phyloP scores from a whole-genome alignment of 2,329 filamentous ascomycete genomes.

The Paradendryphiella salina region DNA sequence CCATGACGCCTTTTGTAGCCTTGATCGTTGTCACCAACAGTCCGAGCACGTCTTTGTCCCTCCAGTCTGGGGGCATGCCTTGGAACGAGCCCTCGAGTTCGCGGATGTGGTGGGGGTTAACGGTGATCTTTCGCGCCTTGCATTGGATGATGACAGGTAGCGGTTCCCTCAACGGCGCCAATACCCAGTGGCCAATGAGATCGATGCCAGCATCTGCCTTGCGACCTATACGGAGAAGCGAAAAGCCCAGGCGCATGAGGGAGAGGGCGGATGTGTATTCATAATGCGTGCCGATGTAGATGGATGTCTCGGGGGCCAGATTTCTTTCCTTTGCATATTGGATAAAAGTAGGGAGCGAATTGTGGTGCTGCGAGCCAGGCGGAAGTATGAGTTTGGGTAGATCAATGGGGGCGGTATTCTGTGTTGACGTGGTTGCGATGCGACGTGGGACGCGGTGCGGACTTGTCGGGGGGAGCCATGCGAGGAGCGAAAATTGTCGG shows the following conservation, averaged over 20 bases:
- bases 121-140: constrained; percentile 60
- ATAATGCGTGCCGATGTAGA: constrained; percentile 74
- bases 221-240: constrained; percentile 66
- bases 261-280: constrained; percentile 68
- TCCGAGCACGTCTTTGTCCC: constrained; percentile 64
- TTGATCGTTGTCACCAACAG: constrained; percentile 69
- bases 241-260: constrained; percentile 65
- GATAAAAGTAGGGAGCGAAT: constrained; percentile 67
- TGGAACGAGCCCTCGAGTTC: constrained; percentile 79
- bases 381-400: constrained; percentile 34
- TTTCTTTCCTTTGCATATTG: constrained; percentile 62
- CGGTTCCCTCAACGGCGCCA: constrained; percentile 47
- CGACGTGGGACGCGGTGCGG: constrained; percentile 34
- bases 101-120: constrained; percentile 64
- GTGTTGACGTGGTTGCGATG: constrained; percentile 33
- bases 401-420: constrained; percentile 29
- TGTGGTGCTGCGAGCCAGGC: constrained; percentile 55
- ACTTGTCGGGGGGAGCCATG: constrained; percentile 27
- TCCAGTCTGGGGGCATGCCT: constrained; percentile 74
- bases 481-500: constrained; percentile 22
- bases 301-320: constrained; percentile 60
- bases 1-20: constrained; percentile 77
- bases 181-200: constrained; percentile 69
- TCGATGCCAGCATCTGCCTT: constrained; percentile 73
- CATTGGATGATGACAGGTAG: constrained; percentile 64